Percentiles rank a stretch among this genome's conserved stretches.
These are phyloP conservation scores for Saccharomycopsis oosterbeekiorum DNA, from an alignment of 805 yeast species.

Conservation along the genomic window DNA sequence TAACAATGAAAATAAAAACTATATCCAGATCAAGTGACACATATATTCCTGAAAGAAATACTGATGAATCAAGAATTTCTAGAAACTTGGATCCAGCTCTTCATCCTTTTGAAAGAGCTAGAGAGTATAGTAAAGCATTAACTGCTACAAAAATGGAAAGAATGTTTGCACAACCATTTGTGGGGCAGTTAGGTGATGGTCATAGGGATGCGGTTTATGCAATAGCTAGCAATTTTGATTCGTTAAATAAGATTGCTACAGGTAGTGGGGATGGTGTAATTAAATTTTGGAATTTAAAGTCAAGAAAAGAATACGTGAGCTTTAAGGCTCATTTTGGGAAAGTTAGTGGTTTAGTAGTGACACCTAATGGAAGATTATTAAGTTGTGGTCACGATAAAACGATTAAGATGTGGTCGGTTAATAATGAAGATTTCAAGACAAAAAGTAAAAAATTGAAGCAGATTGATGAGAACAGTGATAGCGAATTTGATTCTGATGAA, in stretches of 20 bases:
- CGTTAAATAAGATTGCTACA: constrained; percentile 69
- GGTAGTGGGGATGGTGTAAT: constrained; percentile 95
- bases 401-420: constrained; percentile 80
- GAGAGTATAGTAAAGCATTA: constrained; percentile 90
- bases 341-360: constrained; percentile 75
- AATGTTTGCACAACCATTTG: constrained; percentile 95
- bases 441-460: constrained; percentile 9
- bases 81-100: constrained; percentile 87
- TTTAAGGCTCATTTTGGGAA: constrained; percentile 87
- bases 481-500: constrained; percentile 5
- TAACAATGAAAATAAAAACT: constrained; percentile 66
- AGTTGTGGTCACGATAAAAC: constrained; percentile 84
- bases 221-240: constrained; percentile 66
- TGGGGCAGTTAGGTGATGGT: constrained; percentile 90
- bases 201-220: constrained; percentile 91
- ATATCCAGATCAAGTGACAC: constrained; percentile 83
- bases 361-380: constrained; percentile 53
- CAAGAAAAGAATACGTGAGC: constrained; percentile 64
- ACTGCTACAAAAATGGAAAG: constrained; percentile 93
- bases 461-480: constrained; percentile 14
- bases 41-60: constrained; percentile 84
- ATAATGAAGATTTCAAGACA: constrained; percentile 37
- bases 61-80: constrained; percentile 80
- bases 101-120: constrained; percentile 94
- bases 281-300: constrained; percentile 80